Percentiles rank a stretch among this genome's conserved stretches.
phyloP scores from a whole-genome alignment of 371 early-diverging fungal genomes.

The Choanephora cucurbitarum region DNA sequence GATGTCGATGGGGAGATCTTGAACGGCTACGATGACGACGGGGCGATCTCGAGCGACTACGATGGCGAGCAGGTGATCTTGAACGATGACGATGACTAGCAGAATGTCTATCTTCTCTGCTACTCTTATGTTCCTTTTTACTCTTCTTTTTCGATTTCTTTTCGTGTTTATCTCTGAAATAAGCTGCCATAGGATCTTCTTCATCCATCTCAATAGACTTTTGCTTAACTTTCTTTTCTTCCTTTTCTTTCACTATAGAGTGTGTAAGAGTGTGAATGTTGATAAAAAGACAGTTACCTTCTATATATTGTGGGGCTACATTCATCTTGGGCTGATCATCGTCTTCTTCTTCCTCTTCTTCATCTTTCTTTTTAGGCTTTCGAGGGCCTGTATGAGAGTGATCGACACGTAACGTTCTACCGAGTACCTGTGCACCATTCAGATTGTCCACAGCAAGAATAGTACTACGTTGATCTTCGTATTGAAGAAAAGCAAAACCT shows the following conservation, averaged over 20 bases:
- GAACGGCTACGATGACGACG: background rate
- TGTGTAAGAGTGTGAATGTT: no score
- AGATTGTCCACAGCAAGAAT: slow-evolving; percentile 95
- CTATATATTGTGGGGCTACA: slow-evolving; percentile 61
- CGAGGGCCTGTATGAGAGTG: slow-evolving; percentile 57
- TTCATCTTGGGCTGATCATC: slow-evolving; percentile 81
- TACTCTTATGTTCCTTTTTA: slow-evolving; percentile 12
- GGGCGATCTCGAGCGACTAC: background rate
- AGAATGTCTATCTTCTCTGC: slow-evolving; percentile 1
- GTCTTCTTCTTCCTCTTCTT: slow-evolving; percentile 37
- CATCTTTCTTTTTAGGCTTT: slow-evolving; percentile 36
- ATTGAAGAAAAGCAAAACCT: slow-evolving; percentile 92
- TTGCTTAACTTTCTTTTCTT: slow-evolving; percentile 28
- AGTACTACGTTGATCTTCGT: slow-evolving; percentile 91
- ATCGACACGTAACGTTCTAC: slow-evolving; percentile 40
- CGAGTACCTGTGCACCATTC: slow-evolving; percentile 75
- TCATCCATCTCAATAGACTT: slow-evolving; percentile 58
- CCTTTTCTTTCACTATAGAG: slow-evolving; percentile 7
- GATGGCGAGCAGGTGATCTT: background rate
- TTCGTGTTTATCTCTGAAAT: slow-evolving; percentile 54
- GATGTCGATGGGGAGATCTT: background rate
- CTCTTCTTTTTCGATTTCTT: slow-evolving; percentile 46
- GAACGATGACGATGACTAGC: no score
- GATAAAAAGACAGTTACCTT: slow-evolving; percentile 38
- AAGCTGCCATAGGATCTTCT: slow-evolving; percentile 84